Evolutionary conservation across 805 yeast species (phyloP), one percentile per base, ranked within the genome.

Genomic region (Cyberlindnera nakhonratchasimensis): DNA sequence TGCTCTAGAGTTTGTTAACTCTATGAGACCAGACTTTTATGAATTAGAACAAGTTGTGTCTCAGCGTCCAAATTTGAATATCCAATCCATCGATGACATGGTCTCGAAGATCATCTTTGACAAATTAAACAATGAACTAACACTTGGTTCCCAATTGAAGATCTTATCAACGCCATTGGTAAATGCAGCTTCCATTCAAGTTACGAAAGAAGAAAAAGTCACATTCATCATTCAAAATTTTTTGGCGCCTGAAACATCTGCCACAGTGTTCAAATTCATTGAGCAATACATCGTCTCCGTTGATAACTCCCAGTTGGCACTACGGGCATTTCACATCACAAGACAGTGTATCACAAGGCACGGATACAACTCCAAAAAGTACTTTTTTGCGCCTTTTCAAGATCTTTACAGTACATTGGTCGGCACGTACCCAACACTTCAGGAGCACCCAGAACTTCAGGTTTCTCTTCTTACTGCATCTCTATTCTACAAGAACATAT

Each of bases 151-250:
- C 7, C 34, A 45, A 11, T 11, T 11, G 1, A 19, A 20, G 2
- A 16, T 43, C 6, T 3, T 42, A 14, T n/a, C 22, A 2, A 34
- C 32, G 6, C 29, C 17, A 20, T 30, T 45, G 11, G 5, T 9
- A 8, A 38, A 42, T 20, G 13, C 42, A 10, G 8, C 17, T 2
- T 31, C 32, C 2, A 19, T 10, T 5, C 46, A 42, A 11, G 25
- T 48, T 20, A 45, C 46, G 3, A 40, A 42, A 12, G 47, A 48
- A 6, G 38, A 45, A n/a, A 48, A 48, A 20, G 17, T 45, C 10
- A 7, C 17, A 3, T 39, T 25, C 12, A n/a, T 48, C 10, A 25
- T 42, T 7, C 13, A 21, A 10, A 39, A 17, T 3, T 37, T 42
- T 24, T 24, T 41, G 19, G 26, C 30, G 4, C 26, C 29, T 7